Percentiles rank a stretch among this genome's conserved stretches.
These are phyloP conservation scores for Nidula niveotomentosa DNA, from an alignment of 1,284 basidiomycete species.

Conservation along the genomic window DNA sequence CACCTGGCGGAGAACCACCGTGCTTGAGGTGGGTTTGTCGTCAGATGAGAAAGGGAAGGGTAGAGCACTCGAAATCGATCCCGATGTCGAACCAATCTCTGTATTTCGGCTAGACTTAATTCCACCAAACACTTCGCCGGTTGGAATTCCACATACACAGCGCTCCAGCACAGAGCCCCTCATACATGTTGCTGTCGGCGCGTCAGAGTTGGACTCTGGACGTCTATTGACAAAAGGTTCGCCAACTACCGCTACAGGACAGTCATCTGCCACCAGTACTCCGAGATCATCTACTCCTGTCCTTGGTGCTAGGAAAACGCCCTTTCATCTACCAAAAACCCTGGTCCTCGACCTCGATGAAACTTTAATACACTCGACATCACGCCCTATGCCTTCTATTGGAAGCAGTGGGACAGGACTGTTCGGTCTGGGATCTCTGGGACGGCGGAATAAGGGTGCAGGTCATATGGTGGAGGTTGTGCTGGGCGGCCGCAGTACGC, in stretches of 20 bases:
- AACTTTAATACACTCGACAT: constrained; percentile 97
- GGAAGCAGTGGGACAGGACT: constrained; percentile 51
- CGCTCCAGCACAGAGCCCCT: neutral
- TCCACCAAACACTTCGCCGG: neutral
- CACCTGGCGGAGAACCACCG: constrained; percentile 8
- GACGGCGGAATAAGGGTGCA: constrained; percentile 64
- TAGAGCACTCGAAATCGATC: neutral
- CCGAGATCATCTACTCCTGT: constrained; percentile 48
- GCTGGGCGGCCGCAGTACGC: constrained; percentile 83
- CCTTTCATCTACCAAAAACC: constrained; percentile 85
- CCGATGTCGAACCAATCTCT: constrained; percentile 6
- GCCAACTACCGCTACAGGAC: constrained; percentile 9
- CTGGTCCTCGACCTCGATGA: constrained; percentile 97
- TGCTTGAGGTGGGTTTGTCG: neutral
- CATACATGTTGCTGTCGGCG: neutral
- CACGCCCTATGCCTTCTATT: constrained; percentile 61
- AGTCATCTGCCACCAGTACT: constrained; percentile 14
- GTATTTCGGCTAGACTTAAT: constrained; percentile 3
- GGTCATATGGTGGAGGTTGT: constrained; percentile 97
- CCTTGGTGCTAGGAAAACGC: constrained; percentile 52
- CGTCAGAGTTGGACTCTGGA: constrained; percentile 2
- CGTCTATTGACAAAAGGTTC: constrained; percentile 4
- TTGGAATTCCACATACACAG: neutral
- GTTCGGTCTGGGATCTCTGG: constrained; percentile 60
- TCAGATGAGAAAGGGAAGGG: constrained; percentile 14